Conservation (phyloP, 2,329 filamentous ascomycete genomes). For the Xylariaceae sp. region DNA sequence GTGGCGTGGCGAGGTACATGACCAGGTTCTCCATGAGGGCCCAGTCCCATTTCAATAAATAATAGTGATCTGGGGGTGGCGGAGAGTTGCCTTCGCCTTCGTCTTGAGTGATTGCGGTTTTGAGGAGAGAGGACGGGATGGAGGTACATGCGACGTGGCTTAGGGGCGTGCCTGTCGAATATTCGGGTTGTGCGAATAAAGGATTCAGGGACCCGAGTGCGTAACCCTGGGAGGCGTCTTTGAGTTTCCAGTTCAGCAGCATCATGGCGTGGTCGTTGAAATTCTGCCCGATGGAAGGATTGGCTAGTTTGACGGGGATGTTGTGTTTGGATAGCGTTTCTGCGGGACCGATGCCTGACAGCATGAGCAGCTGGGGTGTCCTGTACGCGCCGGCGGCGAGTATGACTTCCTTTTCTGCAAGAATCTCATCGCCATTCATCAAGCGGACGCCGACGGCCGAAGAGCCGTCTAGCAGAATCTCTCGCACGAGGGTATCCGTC, state of each 20-base stretch:
- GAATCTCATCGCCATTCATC: conserved; percentile 12
- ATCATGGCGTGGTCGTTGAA: conserved; percentile 20
- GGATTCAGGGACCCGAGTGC: conserved; percentile 23
- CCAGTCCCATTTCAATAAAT: conserved; percentile 17
- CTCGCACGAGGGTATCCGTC: conserved; percentile 17
- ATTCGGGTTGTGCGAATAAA: conserved; percentile 18
- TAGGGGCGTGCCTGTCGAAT: conserved; percentile 14
- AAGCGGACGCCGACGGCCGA: conserved; percentile 14
- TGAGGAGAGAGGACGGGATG: conserved; percentile 11
- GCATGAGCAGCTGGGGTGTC: conserved; percentile 20
- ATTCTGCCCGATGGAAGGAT: conserved; percentile 17
- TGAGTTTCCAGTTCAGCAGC: conserved; percentile 22
- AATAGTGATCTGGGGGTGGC: conserved; percentile 12
- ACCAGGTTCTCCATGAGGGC: conserved; percentile 24
- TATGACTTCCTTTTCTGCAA: conserved; percentile 11
- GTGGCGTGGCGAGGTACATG: conserved; percentile 20
- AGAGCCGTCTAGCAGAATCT: conserved; percentile 11
- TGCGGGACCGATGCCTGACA: conserved; percentile 19
- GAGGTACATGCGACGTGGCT: conserved; percentile 16
- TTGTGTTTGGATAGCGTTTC: conserved; percentile 11
- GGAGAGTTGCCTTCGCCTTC: conserved; percentile 13
- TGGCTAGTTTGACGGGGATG: conserved; percentile 16
- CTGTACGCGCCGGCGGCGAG: conserved; percentile 16
- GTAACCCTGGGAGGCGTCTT: conserved; percentile 21
- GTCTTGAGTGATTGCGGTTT: conserved; percentile 21